These are phyloP conservation scores for Paramecium caudatum DNA, from an alignment of 73 alveolate species.

Conservation along the genomic window DNA sequence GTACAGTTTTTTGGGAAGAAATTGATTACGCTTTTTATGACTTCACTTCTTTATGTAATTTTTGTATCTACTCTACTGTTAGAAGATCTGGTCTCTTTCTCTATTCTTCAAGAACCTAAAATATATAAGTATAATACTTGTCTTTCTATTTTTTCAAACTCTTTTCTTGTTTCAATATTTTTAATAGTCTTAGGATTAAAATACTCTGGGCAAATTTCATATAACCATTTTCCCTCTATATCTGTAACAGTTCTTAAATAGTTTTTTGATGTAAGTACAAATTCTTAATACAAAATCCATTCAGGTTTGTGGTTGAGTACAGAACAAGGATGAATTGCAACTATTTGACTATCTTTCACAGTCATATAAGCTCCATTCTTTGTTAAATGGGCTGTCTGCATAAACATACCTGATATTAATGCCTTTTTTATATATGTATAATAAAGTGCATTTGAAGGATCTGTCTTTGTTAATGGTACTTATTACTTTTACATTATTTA, in stretches of 20 bases:
- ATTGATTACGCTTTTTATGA: not conserved
- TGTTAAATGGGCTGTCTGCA: conserved; percentile 97
- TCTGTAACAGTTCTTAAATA: conserved; percentile 97
- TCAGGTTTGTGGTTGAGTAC: conserved; percentile 98
- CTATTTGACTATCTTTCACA: conserved; percentile 98
- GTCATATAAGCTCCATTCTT: conserved; percentile 96
- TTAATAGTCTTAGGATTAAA: conserved; percentile 87
- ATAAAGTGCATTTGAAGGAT: conserved; percentile 74
- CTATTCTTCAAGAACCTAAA: conserved; percentile 23
- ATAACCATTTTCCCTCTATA: conserved; percentile 96
- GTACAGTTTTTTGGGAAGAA: not conserved
- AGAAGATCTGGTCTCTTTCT: conserved; percentile 27
- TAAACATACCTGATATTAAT: conserved; percentile 91
- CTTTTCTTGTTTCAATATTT: conserved; percentile 73
- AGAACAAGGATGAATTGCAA: conserved; percentile 98
- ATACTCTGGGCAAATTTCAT: conserved; percentile 97
- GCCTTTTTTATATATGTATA: conserved; percentile 86
- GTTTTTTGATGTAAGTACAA: conserved; percentile 97
- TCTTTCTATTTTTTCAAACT: conserved; percentile 72
- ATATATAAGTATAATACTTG: not conserved
- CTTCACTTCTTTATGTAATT: conserved; percentile 9
- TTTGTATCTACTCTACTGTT: conserved; percentile 50
- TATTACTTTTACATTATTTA: conserved; percentile 83
- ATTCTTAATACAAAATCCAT: conserved; percentile 98
- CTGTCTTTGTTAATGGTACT: conserved; percentile 71